phyloP scores from a whole-genome alignment of 176 grass and related monocot species.

The Urochloa ruziziensis region DNA sequence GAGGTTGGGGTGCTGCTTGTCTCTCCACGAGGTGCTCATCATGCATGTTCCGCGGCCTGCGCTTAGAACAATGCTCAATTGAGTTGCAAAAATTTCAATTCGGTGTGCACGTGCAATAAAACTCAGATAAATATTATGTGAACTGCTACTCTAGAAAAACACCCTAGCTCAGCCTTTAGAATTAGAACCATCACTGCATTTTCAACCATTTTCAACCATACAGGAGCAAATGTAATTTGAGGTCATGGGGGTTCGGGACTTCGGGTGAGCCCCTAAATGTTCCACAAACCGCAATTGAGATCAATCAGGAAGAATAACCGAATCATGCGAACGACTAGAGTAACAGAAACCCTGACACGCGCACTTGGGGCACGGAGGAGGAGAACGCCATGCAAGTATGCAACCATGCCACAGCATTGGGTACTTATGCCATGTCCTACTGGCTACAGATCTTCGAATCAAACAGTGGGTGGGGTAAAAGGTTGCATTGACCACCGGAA shows the following conservation, averaged over 20 bases:
- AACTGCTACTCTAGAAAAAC: not conserved
- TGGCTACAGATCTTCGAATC: not conserved
- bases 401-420: no score
- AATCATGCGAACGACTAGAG: not conserved
- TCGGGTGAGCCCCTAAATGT: not conserved
- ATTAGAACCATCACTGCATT: not conserved
- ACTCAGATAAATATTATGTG: not conserved
- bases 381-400: not conserved
- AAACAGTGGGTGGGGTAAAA: not conserved
- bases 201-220: not conserved
- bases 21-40: constrained; percentile 76
- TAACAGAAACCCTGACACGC: not conserved
- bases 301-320: not conserved
- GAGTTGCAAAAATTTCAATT: not conserved
- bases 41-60: constrained; percentile 67
- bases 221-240: not conserved
- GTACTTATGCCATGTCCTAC: not conserved
- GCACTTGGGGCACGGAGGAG: not conserved
- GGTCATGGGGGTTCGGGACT: not conserved
- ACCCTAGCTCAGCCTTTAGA: not conserved
- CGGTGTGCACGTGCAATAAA: not conserved
- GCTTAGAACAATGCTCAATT: not conserved
- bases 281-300: not conserved
- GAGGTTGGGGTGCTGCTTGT: constrained; percentile 63
- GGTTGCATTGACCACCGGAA: not conserved